Percentiles rank a stretch among this genome's conserved stretches.
Conservation (phyloP, 257 asterid genomes). For the Nicotiana noctiflora region DNA sequence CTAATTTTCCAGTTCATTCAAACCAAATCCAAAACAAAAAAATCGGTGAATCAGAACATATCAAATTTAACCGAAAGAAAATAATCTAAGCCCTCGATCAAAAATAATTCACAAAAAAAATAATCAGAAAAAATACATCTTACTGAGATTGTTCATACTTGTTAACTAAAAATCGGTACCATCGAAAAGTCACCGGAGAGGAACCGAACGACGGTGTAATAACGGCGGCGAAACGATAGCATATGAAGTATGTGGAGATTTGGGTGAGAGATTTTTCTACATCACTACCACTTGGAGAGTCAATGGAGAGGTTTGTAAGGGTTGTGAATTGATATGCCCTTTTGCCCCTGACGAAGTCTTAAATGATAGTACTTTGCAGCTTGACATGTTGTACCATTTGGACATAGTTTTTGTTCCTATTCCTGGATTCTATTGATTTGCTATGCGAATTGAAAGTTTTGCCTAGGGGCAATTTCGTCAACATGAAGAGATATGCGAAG, state of each 20-base stretch:
- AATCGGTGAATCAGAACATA: not conserved
- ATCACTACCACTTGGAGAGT: not conserved
- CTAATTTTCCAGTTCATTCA: not conserved
- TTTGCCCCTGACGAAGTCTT: not conserved
- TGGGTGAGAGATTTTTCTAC: not conserved
- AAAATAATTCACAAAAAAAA: not conserved
- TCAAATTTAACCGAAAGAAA: not conserved
- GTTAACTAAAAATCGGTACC: not conserved
- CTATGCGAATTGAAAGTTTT: not conserved
- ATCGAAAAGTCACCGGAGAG: not conserved
- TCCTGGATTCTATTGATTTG: not conserved
- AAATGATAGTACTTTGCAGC: not conserved
- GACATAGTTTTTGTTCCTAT: not conserved
- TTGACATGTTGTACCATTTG: not conserved
- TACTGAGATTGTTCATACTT: not conserved
- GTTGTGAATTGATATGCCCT: constrained; percentile 2
- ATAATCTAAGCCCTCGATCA: not conserved
- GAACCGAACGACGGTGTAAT: not conserved
- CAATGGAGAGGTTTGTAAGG: constrained; percentile 3
- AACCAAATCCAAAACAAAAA: not conserved
- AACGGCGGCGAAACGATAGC: not conserved
- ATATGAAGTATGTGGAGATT: not conserved
- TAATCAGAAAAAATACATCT: not conserved
- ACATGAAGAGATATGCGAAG: not conserved
- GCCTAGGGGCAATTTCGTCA: not conserved